Evolutionary conservation across 106 monocot genomes (phyloP), one percentile per base, ranked within the genome.

Genomic region (Apostasia ramifera): DNA sequence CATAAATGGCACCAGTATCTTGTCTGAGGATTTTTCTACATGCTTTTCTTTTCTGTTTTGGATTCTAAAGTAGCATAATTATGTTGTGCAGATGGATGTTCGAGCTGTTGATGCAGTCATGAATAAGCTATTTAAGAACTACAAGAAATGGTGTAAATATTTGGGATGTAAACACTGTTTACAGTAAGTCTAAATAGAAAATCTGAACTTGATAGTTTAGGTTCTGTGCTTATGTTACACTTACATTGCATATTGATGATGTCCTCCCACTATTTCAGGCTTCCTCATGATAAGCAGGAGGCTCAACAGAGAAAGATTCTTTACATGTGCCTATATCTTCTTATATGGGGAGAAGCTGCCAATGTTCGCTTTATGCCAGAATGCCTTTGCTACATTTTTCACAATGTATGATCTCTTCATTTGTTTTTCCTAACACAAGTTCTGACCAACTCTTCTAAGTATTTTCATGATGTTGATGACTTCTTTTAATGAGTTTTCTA

Each of bases 331-430:
- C 85, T 99, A 11, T 99, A 81, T 81, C 90, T 99, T 82, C 90
- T 99, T 48, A 93, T 99, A 8, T 99, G 98, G 98, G 98, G 93
- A 71, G 98, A 99, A 84, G 90, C 93, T 69, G 85, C 85, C 47
- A 99, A 99, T 68, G 42, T 88, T 60, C 84, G 93, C 9, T 99
- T 90, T 67, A 99, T 93, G 87, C 98, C 98, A 61, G 93, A 99
- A 71, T 99, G 98, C 73, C 68, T 99, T 13, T 85, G 85, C 78
- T 93, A 93, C 71, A 93, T 99, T 74, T 99, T 99, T 74, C 98
- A 99, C 61, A 93, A 99, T 82, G 93, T 93, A 68, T 75, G 74
- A 2, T 6, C 44, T 12, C 26, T 26, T 26, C 26, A 26, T 26
- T 44, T 51, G 43, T 53, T 67, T 66, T 52, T 38, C 9, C 2